Evolutionary conservation across 2,329 filamentous ascomycete genomes (phyloP).

Genomic region (Zalaria obscura): DNA sequence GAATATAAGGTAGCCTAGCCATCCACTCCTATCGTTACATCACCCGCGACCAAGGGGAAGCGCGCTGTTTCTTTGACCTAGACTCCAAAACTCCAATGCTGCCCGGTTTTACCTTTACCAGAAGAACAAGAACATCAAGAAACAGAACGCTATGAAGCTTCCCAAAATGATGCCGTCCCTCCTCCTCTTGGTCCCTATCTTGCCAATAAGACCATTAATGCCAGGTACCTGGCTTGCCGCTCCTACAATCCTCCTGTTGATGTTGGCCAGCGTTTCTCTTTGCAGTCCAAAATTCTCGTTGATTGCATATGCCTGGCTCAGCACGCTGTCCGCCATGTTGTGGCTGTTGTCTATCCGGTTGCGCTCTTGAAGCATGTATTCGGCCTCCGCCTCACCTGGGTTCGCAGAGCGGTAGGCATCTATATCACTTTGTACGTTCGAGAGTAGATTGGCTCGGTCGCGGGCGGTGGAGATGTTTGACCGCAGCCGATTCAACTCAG

Average conservation of each 20-base stretch:
- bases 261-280: constrained; percentile 72
- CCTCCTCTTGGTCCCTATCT: constrained; percentile 89
- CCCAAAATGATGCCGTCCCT: constrained; percentile 91
- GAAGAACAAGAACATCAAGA: constrained; percentile 72
- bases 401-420: constrained; percentile 68
- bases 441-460: constrained; percentile 77
- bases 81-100: constrained; percentile 2
- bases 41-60: too few relatives aligned
- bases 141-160: constrained; percentile 81
- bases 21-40: too few relatives aligned
- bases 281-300: constrained; percentile 84
- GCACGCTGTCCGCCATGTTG: constrained; percentile 73
- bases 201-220: constrained; percentile 78
- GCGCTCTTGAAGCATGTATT: constrained; percentile 94
- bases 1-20: too few relatives aligned
- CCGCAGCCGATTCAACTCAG: constrained; percentile 64
- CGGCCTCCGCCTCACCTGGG: constrained; percentile 70
- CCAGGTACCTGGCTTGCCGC: constrained; percentile 87
- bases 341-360: constrained; percentile 77
- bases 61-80: background rate
- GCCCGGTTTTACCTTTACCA: constrained; percentile 28
- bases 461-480: constrained; percentile 62
- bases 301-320: constrained; percentile 92
- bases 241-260: constrained; percentile 79
- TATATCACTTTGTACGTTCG: constrained; percentile 84